Base-by-base conservation (phyloP, 2,329 filamentous ascomycete genomes). In the Ophiostoma sp. region DNA sequence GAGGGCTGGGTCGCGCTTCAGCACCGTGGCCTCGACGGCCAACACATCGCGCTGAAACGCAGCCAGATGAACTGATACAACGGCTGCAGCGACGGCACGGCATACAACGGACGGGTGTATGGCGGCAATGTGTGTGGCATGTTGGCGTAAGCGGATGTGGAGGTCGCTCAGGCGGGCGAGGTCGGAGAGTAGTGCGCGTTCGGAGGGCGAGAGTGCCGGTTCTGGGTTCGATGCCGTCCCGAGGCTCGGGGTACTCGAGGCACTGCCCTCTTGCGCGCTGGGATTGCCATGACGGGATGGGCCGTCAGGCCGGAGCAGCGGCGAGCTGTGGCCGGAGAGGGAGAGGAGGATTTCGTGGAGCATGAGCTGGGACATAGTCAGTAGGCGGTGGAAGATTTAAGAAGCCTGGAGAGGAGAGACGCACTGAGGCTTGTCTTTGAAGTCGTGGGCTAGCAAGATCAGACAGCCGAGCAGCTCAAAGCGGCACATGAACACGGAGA, bases 271-370 rank as follows among this genome's bases (percentile, higher is more conserved):
- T 36, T 69, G 45, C 70, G 72, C 36, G n/a, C 75, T 75, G 80
- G 79, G 8, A 69, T 36, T 31, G 45, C 31, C 66, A 52, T 55
- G 66, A 52, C 85, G 82, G 79, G 83, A 78, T 75, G 85, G 78
- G 83, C 82, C 79, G 84, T 78, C 81, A 78, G 84, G 80, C 81
- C 88, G 88, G 84, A 98, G 92, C 80, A 98, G 89, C 77, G 94
- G 92, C 76, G 95, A 98, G 76, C 93, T 92, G 84, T 98, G 93
- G 77, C 96, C 95, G 79, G 95, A 97, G 83, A 98, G 91, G 82
- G 95, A 95, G 83, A 99, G 91, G 83, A 98, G 90, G 85, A 99
- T 94, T 87, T 99, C 96, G 89, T 98, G 96, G 82, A 99, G 93
- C 96, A 99, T 99, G 77, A 77, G 78, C 77, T 50, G 50, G 66